These are phyloP conservation scores for Trichosporon sp. DNA, from an alignment of 1,284 basidiomycete species.

Conservation along the genomic window DNA sequence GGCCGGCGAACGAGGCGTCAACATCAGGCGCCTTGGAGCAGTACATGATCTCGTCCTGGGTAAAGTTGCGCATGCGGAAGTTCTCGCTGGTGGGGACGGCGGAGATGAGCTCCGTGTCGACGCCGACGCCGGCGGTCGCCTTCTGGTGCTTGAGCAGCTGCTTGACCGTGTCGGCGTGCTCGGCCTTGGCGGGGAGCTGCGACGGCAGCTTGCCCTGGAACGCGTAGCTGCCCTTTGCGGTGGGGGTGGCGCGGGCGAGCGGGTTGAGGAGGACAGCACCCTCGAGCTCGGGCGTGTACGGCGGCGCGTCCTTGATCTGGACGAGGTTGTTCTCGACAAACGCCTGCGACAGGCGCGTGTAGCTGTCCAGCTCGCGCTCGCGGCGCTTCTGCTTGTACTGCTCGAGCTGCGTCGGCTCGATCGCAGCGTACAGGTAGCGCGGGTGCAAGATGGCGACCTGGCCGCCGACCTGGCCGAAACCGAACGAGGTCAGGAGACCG, in stretches of 20 bases:
- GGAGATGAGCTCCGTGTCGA: conserved; percentile 73
- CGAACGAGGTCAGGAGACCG: conserved; percentile 93
- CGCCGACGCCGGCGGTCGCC: conserved; percentile 23
- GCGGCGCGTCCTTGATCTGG: conserved; percentile 90
- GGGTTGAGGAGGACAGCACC: conserved; percentile 86
- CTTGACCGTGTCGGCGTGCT: conserved; percentile 63
- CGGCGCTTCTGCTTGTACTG: conserved; percentile 68
- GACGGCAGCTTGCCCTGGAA: conserved; percentile 64
- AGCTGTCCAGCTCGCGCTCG: conserved; percentile 66
- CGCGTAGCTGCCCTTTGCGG: conserved; percentile 79
- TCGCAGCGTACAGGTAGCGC: conserved; percentile 77
- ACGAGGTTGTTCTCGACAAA: conserved; percentile 90
- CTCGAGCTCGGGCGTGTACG: conserved; percentile 84
- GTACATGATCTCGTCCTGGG: conserved; percentile 77
- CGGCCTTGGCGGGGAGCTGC: conserved; percentile 55
- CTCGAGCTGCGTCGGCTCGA: conserved; percentile 68
- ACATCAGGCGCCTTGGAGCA: conserved; percentile 82
- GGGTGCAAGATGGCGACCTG: conserved; percentile 84
- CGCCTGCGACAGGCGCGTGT: conserved; percentile 91
- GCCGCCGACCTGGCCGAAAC: conserved; percentile 98
- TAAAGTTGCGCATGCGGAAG: conserved; percentile 91
- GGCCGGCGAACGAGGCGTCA: conserved; percentile 84
- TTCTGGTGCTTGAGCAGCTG: conserved; percentile 47
- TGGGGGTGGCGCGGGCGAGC: conserved; percentile 74
- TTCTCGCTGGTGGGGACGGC: conserved; percentile 85